Evolutionary conservation across 192 early-diverging fungal species (phyloP), one percentile per base, ranked within the genome.

Genomic region (Neocallimastix lanati): DNA sequence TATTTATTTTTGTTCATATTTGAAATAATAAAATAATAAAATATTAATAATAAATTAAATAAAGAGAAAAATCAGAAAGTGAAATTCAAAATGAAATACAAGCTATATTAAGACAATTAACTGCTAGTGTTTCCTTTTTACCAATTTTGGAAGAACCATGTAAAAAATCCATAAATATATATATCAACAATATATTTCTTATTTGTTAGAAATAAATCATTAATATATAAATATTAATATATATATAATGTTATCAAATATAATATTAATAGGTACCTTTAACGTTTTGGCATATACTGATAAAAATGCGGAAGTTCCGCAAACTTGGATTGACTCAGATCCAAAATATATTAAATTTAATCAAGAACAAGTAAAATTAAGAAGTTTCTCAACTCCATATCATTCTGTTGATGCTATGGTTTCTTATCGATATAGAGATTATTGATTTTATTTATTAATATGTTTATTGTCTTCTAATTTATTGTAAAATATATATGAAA

Each of bases 101-200:
- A 81, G 94, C 93, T 5, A 93, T 97, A 35, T 88, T 98, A 83
- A 88, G 96, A 16, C 96, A 98, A 82, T 96, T 98, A 77, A 94
- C 93, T 0, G 92, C 94, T 14, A 92, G 89, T 81, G 94, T 96
- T 21, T 91, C 94, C 16, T 98, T 96, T 84, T 86, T 98, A 58
- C 96, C 97, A 3, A 90, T 93, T 79, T 87, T 97, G 12, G 91
- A 92, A 76, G 93, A 95, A 37, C 92, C 93, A 78, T 94, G 95
- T 93, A 87, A 84, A 86, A 16, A 50, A 50, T 50, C 21, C 15
- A 12, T 38, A 38, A 15, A 38, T 14, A 38, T 14, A 38, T 38
- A 12, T 14, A 38, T 38, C 1, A 38, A 12, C 9, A 38, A 14
- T 38, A 12, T 38, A 38, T 38, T 14, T 38, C 14, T 14, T 38